Base-by-base conservation (phyloP, 2,329 filamentous ascomycete species). In the Microascus cirrosus region DNA sequence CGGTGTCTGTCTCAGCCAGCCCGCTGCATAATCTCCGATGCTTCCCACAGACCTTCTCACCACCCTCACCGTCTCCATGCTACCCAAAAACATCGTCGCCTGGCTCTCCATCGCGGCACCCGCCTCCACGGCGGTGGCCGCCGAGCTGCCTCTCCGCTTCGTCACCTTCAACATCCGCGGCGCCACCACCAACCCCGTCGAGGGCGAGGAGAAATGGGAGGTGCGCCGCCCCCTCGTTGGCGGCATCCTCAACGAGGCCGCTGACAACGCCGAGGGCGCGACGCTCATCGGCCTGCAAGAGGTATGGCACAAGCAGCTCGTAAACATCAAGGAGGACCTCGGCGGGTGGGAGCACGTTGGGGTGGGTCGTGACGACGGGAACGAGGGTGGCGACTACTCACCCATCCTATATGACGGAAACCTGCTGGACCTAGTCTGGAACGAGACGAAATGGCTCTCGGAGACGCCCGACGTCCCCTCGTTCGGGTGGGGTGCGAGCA, bases 361-460 rank as follows among this genome's bases (percentile, higher is more conserved):
- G 25, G 77, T 82, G 1, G 87, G 85, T 10, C 80, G 86, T 28
- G 81, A 87, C 58, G 79, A 86, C 66, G 87, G 87, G 39, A 72
- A 77, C 24, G 67, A 77, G 54, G 76, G 77, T 5, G 91, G 89
- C 59, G 91, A 95, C 72, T 92, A 89, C 73, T 87, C 84, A 12
- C 89, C 90, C 20, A 83, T 95, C 61, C 79, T 95, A 63, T 95
- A 89, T 71, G 82, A 81, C 39, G 73, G 76, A 0, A 71, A 74
- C 1, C 68, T 78, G 12, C 91, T 87, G 82, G 67, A 74, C 15
- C 76, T 88, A 51, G 69, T 79, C 45, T 72, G 76, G 20, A 84
- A 74, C 70, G 75, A 83, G 64, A 89, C 85, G 1, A 77, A 85
- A 55, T 95, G 90, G 90, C 75, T 95, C 15, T 90, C 85, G 51